These are phyloP conservation scores for Singerocomus inundabilis DNA, from an alignment of 1,284 basidiomycete genomes.

Conservation along the genomic window DNA sequence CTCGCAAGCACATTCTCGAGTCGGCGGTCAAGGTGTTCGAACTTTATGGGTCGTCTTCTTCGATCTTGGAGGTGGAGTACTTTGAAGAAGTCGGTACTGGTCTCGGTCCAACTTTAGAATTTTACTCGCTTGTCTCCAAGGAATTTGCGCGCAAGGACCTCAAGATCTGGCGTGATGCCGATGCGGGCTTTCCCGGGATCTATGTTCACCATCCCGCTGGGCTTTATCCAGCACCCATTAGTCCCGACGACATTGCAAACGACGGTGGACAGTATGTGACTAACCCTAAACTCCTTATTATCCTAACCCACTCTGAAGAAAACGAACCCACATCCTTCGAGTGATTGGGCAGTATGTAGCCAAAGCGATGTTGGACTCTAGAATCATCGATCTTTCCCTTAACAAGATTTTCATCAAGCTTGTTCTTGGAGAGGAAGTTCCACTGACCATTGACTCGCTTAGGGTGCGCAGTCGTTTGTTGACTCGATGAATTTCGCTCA, in stretches of 20 bases:
- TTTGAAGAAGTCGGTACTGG: conserved; percentile 99
- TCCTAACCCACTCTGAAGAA: conserved; percentile 41
- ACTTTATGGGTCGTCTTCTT: conserved; percentile 90
- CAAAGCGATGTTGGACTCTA: conserved; percentile 94
- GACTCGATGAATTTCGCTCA: conserved; percentile 14
- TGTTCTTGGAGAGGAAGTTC: conserved; percentile 82
- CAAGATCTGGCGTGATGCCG: conserved; percentile 89
- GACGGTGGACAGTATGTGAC: conserved; percentile 69
- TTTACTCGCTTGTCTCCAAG: conserved; percentile 91
- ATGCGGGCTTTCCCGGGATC: conserved; percentile 56
- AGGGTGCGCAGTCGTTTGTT: conserved; percentile 48
- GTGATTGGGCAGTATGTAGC: conserved; percentile 98
- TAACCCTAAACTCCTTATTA: background rate
- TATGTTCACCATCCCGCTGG: conserved; percentile 84
- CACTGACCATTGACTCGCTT: conserved; percentile 79
- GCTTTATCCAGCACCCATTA: conserved; percentile 86
- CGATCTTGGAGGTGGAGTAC: conserved; percentile 96
- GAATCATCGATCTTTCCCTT: conserved; percentile 95
- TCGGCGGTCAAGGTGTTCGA: conserved; percentile 99
- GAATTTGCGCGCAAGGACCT: conserved; percentile 89
- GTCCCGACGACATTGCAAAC: conserved; percentile 58
- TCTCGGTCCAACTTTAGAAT: conserved; percentile 96
- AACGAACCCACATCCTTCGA: conserved; percentile 80
- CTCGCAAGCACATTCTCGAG: conserved; percentile 90
- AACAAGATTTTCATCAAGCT: conserved; percentile 91